Percentiles rank a stretch among this genome's conserved stretches.
Conservation (phyloP, 257 asterid genomes). For the Primulina huaijiensis region DNA sequence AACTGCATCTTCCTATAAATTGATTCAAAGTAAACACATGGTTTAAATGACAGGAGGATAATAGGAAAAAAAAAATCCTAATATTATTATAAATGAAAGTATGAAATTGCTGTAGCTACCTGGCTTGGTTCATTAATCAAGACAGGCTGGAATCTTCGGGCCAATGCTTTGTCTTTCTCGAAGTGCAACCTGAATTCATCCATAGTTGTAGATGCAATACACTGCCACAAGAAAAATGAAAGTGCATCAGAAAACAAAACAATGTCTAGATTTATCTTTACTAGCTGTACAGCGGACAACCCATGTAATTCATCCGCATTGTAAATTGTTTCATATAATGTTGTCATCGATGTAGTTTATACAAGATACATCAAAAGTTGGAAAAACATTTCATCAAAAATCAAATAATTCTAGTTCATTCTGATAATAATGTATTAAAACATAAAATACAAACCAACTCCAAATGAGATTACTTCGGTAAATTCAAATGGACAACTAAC, state of each 20-base stretch:
- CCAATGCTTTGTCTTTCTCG: constrained; percentile 93
- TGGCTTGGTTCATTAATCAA: constrained; percentile 75
- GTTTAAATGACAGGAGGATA: constrained; percentile 17
- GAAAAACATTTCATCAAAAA: no score
- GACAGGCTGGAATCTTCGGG: constrained; percentile 93
- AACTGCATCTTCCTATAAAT: constrained; percentile 74
- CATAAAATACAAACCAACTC: neutral
- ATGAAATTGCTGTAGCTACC: constrained; percentile 40
- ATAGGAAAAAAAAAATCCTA: neutral
- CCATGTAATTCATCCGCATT: neutral
- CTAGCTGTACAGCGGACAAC: neutral
- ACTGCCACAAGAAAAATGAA: constrained; percentile 47
- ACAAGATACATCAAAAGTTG: neutral
- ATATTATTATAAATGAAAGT: neutral
- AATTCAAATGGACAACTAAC: neutral
- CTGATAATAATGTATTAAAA: no score
- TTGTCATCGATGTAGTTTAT: neutral
- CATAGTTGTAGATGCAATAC: constrained; percentile 94
- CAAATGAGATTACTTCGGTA: neutral
- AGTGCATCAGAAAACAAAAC: constrained; percentile 13
- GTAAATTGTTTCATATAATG: neutral
- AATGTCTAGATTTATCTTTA: neutral
- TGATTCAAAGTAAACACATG: constrained; percentile 16
- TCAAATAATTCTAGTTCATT: neutral
- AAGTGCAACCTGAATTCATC: constrained; percentile 84